Base-by-base conservation (phyloP, 2,329 filamentous ascomycete species). In the Periglandula ipomoeae region DNA sequence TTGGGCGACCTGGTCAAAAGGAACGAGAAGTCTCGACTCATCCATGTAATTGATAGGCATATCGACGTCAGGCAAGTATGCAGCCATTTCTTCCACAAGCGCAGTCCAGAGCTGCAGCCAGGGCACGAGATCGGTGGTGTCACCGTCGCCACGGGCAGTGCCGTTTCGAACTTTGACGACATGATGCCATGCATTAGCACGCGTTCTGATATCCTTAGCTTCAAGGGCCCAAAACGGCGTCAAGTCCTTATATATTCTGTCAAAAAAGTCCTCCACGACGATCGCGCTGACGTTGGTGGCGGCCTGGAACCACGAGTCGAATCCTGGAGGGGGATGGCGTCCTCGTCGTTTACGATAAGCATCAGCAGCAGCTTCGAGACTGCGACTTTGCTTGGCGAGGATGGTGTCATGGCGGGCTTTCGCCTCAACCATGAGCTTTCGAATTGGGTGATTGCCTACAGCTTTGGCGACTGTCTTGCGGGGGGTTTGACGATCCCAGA, bases 21-120 rank as follows among this genome's bases (percentile, higher is more conserved):
- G 72, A 3, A 81, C 77, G 26, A 84, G 64, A n/a, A 85, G 61
- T 20, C 81, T 71, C 24, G 81, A 74, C 59, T 85, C 79, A 59
- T 84, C 81, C 64, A 82, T 71, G 46, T 73, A 70, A 58, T 85
- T 84, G 65, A 84, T 78, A 10, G 80, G 75, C 68, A 84, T 82
- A 59, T 84, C 80, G 60, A 85, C 75, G 52, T 85, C 80, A 4
- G 81, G 81, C 20, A 85, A 60, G 44, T 72, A 65, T 13, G 70
- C 59, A 23, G 75, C 72, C 32, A 81, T 76, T 49, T 75, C 73
- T 2, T 59, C 55, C 20, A 82, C 71, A 11, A 80, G 65, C 3
- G 62, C 58, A 2, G 70, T 69, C 74, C 74, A 78, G 20, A 70
- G 62, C 56, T 72, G 58, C 39, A 75, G 56, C 70, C 72, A 75